phyloP scores from a whole-genome alignment of 2,329 filamentous ascomycete genomes.

The Botrytis byssoidea region DNA sequence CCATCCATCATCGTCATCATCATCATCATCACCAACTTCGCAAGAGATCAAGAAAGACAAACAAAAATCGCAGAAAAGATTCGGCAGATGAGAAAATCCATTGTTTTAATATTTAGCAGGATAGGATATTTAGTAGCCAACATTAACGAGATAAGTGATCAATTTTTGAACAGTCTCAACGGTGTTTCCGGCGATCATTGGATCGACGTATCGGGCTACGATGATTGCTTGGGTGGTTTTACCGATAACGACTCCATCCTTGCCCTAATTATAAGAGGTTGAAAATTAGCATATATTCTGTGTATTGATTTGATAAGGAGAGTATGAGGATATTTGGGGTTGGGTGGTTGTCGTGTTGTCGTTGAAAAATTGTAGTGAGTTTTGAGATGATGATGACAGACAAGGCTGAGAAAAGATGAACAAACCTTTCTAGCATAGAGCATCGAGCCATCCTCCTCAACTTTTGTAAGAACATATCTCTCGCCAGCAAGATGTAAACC shows the following conservation, averaged over 20 bases:
- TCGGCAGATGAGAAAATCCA: conserved; percentile 4
- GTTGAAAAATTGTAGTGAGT: neutral
- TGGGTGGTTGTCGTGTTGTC: too few relatives aligned
- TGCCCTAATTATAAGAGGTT: conserved; percentile 54
- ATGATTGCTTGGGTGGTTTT: conserved; percentile 90
- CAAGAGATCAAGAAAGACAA: neutral
- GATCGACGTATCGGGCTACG: conserved; percentile 80
- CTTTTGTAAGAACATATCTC: conserved; percentile 74
- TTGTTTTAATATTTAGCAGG: conserved; percentile 29
- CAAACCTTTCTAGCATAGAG: conserved; percentile 84
- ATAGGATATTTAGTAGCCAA: conserved; percentile 56
- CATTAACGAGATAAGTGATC: conserved; percentile 78
- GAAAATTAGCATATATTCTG: conserved; percentile 8
- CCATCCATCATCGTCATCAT: conserved; percentile 3
- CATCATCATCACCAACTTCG: conserved; percentile 1
- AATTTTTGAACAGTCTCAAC: conserved; percentile 78
- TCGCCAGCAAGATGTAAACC: conserved; percentile 75
- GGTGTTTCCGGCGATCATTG: conserved; percentile 69
- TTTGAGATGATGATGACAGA: neutral
- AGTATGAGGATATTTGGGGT: too few relatives aligned
- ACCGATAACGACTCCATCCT: conserved; percentile 75
- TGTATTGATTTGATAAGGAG: neutral
- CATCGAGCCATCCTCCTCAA: conserved; percentile 65
- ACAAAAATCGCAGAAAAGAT: neutral
- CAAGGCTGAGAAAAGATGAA: conserved; percentile 19